Percentiles rank a stretch among this genome's conserved stretches.
These are phyloP conservation scores for Physocladia obscura DNA, from an alignment of 192 early-diverging fungal genomes.

Conservation along the genomic window DNA sequence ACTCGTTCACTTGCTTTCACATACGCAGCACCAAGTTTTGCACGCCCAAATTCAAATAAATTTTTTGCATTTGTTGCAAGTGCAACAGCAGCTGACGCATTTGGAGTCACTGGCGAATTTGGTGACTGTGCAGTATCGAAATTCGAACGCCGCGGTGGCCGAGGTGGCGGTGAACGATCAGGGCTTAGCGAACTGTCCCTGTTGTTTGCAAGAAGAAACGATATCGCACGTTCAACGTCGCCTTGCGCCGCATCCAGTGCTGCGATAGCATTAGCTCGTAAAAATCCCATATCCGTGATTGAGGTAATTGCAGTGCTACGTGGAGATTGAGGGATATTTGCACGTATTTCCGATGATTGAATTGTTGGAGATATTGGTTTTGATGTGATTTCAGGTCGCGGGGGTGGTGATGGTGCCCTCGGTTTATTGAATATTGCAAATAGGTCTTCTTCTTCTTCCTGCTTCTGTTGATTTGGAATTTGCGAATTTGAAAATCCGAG, in stretches of 20 bases:
- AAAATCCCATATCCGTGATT: constrained; percentile 81
- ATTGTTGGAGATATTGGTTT: not conserved
- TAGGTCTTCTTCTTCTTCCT: not conserved
- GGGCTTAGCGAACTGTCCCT: not conserved
- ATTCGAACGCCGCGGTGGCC: not conserved
- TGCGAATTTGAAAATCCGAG: not conserved
- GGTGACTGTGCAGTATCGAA: not conserved
- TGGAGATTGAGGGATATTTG: not conserved
- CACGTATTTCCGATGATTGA: not conserved
- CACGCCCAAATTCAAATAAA: constrained; percentile 49
- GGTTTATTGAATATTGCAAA: constrained; percentile 23
- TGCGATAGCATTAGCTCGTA: constrained; percentile 56
- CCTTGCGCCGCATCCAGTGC: constrained; percentile 70
- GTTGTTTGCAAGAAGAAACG: constrained; percentile 11
- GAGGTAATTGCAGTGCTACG: constrained; percentile 50
- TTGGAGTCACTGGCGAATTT: constrained; percentile 38
- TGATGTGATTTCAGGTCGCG: not conserved
- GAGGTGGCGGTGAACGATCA: not conserved
- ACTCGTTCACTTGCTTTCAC: constrained; percentile 63
- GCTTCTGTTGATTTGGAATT: not conserved
- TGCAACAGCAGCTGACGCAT: constrained; percentile 58
- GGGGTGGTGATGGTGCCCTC: no score
- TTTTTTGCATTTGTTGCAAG: constrained; percentile 68
- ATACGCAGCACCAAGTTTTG: constrained; percentile 61
- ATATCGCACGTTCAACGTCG: constrained; percentile 59